A percentile compares a stretch with the other conserved stretches of the same genome.
Conservation (phyloP, 495 filamentous ascomycete genomes). For the Penicillium chermesinum region DNA sequence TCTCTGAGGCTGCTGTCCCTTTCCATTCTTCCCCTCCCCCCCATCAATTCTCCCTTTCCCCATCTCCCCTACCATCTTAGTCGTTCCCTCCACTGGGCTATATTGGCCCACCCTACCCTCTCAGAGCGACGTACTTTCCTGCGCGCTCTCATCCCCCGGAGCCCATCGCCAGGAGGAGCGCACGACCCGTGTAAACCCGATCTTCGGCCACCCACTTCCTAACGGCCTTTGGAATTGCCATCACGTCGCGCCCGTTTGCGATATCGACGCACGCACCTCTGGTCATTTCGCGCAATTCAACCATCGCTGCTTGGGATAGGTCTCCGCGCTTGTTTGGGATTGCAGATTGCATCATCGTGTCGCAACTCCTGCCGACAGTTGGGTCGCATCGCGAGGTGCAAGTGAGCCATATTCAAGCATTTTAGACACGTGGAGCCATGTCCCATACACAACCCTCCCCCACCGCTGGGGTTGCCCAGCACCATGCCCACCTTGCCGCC, state of each 20-base stretch:
- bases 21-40: conserved; percentile 1
- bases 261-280: neutral
- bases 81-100: neutral
- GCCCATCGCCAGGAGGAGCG: neutral
- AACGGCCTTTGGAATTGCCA: neutral
- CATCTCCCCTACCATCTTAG: conserved; percentile 2
- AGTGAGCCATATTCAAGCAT: conserved; percentile 5
- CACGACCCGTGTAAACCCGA: neutral
- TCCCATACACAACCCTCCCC: conserved; percentile 52
- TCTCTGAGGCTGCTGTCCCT: conserved; percentile 17
- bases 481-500: conserved; percentile 45
- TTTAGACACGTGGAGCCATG: conserved; percentile 23
- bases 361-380: conserved; percentile 25
- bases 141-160: neutral
- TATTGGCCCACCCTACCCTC: neutral
- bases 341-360: conserved; percentile 39
- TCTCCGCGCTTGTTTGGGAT: neutral
- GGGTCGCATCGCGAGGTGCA: conserved; percentile 14
- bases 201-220: neutral
- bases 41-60: conserved; percentile 5
- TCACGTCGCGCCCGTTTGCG: neutral
- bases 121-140: neutral
- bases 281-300: neutral
- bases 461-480: conserved; percentile 43
- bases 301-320: neutral